A percentile compares a stretch with the other conserved stretches of the same genome.
Conservation (phyloP, 768 basidiomycete species). For the Pleurotus ostreatus region DNA sequence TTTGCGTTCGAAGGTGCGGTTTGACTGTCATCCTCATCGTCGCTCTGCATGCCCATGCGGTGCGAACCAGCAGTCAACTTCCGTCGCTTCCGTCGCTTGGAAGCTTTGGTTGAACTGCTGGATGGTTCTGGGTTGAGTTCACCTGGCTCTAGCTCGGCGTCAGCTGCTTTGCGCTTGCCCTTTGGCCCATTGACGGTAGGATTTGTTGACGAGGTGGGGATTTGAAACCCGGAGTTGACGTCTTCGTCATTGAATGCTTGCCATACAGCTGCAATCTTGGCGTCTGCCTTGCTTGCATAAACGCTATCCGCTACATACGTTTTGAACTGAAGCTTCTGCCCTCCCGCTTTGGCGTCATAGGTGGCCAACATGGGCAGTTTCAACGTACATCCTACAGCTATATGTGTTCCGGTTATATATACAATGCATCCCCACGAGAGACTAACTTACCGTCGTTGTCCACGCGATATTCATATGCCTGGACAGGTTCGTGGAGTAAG, state of each 20-base stretch:
- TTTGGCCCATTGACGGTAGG: too few relatives aligned
- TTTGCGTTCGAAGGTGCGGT: background rate
- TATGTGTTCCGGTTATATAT: too few relatives aligned
- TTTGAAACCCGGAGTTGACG: constrained; percentile 37
- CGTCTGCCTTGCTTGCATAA: constrained; percentile 58
- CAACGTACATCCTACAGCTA: constrained; percentile 56
- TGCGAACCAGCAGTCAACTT: background rate
- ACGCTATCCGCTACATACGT: constrained; percentile 35
- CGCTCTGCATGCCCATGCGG: background rate
- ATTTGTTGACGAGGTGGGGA: too few relatives aligned
- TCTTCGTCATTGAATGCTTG: constrained; percentile 51
- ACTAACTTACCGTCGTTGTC: constrained; percentile 46
- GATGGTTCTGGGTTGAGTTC: background rate
- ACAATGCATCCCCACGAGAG: too few relatives aligned
- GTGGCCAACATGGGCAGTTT: too few relatives aligned
- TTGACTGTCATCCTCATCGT: background rate
- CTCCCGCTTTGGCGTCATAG: constrained; percentile 26
- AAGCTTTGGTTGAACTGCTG: background rate
- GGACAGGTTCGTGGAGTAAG: constrained; percentile 31
- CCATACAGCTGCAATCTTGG: constrained; percentile 52
- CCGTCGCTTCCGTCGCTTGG: background rate
- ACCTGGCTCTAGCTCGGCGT: background rate
- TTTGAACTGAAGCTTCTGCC: constrained; percentile 33
- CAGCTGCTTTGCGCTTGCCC: background rate
- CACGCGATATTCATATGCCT: constrained; percentile 34